A percentile compares a stretch with the other conserved stretches of the same genome.
Conservation (phyloP, 257 asterid genomes). For the Penstemon barbatus region DNA sequence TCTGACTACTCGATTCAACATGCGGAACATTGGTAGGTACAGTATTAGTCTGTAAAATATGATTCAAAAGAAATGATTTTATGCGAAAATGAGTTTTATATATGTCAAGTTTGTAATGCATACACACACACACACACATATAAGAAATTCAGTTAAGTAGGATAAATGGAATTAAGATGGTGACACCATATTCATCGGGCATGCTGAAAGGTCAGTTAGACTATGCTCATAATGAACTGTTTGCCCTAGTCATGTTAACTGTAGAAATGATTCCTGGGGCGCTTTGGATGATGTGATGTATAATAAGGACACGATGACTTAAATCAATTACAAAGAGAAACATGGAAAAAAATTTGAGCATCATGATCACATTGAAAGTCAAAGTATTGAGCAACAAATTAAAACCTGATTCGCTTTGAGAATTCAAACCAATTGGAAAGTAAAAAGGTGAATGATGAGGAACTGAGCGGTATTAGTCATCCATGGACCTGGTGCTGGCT, state of each 20-base stretch:
- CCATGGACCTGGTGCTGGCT: slow-evolving; percentile 58
- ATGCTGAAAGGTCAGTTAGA: slow-evolving; percentile 46
- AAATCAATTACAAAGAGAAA: neutral
- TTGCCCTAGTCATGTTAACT: slow-evolving; percentile 52
- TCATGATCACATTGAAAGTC: no score
- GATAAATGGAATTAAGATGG: slow-evolving; percentile 21
- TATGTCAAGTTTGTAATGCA: no score
- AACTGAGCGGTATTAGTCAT: slow-evolving; percentile 54
- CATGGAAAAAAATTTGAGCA: neutral
- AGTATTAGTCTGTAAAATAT: slow-evolving; percentile 43
- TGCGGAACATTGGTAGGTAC: slow-evolving; percentile 49
- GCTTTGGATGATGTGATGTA: slow-evolving; percentile 47
- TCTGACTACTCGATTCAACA: slow-evolving; percentile 48
- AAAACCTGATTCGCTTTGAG: slow-evolving; percentile 46
- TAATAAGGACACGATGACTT: neutral
- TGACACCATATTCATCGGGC: slow-evolving; percentile 48
- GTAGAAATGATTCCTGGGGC: slow-evolving; percentile 50
- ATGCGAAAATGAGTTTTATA: neutral
- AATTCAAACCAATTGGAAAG: slow-evolving; percentile 51
- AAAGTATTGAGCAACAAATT: neutral
- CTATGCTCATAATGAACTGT: slow-evolving; percentile 58
- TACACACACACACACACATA: no score
- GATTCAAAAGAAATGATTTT: slow-evolving; percentile 3
- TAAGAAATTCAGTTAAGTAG: neutral
- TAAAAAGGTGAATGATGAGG: slow-evolving; percentile 59